A percentile compares a stretch with the other conserved stretches of the same genome.
These are phyloP conservation scores for Entonaema liquescens DNA, from an alignment of 495 filamentous ascomycete species.

Conservation along the genomic window DNA sequence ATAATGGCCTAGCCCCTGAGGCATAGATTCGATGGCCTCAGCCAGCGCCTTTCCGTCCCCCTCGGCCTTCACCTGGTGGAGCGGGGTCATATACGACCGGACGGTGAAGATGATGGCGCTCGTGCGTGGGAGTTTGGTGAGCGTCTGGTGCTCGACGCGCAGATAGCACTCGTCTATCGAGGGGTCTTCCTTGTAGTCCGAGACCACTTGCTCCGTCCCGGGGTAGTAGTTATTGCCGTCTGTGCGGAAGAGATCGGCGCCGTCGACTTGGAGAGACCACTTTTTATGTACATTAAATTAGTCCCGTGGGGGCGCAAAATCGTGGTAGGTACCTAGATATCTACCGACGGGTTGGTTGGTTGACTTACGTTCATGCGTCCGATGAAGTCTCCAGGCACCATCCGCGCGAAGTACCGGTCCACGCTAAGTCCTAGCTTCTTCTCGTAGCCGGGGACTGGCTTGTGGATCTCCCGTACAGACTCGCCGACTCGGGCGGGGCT, in stretches of 20 bases:
- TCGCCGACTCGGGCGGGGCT: slow-evolving; percentile 36
- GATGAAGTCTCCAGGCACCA: slow-evolving; percentile 61
- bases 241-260: slow-evolving; percentile 30
- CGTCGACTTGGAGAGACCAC: slow-evolving; percentile 38
- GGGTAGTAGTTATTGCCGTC: slow-evolving; percentile 38
- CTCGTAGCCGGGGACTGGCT: slow-evolving; percentile 67
- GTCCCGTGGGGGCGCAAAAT: neutral
- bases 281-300: neutral
- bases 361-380: slow-evolving; percentile 58
- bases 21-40: slow-evolving; percentile 71
- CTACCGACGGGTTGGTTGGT: no score
- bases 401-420: slow-evolving; percentile 70
- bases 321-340: no score
- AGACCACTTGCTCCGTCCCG: slow-evolving; percentile 10
- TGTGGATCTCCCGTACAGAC: slow-evolving; percentile 63
- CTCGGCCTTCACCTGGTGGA: slow-evolving; percentile 69
- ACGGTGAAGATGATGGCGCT: slow-evolving; percentile 73
- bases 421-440: slow-evolving; percentile 71
- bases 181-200: slow-evolving; percentile 20
- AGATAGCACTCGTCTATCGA: slow-evolving; percentile 47
- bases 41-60: slow-evolving; percentile 68
- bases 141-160: slow-evolving; percentile 73
- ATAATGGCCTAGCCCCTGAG: slow-evolving; percentile 64
- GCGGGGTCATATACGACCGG: slow-evolving; percentile 75
- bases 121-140: slow-evolving; percentile 71